phyloP scores from a whole-genome alignment of 441 rosid genomes.

The Brassica balearica region DNA sequence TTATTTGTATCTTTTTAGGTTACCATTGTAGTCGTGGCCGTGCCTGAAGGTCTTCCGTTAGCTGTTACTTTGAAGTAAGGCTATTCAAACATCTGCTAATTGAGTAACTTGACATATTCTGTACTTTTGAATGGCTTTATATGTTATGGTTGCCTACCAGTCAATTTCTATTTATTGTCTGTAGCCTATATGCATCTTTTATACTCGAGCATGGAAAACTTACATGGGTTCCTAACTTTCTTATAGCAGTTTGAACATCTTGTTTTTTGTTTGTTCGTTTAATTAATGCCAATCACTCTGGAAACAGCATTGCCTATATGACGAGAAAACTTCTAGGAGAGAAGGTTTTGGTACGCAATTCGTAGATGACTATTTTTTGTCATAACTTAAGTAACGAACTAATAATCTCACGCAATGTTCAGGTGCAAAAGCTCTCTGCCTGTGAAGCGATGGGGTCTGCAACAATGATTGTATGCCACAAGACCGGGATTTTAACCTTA shows the following conservation, averaged over 20 bases:
- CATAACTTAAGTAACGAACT: neutral
- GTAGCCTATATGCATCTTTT: neutral
- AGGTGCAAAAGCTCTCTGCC: constrained; percentile 17
- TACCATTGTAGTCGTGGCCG: constrained; percentile 8
- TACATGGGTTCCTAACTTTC: neutral
- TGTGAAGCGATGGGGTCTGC: constrained; percentile 15
- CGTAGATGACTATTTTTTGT: neutral
- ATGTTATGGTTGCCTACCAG: constrained; percentile 11
- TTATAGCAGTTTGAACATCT: neutral
- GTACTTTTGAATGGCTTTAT: neutral
- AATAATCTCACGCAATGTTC: constrained; percentile 1
- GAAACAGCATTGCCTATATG: constrained; percentile 8
- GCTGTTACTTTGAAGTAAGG: constrained; percentile 10
- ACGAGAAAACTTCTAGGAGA: constrained; percentile 8
- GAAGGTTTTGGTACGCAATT: constrained; percentile 7
- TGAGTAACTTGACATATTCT: neutral
- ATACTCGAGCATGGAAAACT: neutral
- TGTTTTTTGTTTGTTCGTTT: neutral
- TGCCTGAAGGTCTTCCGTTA: constrained; percentile 2
- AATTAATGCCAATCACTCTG: neutral
- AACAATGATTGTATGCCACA: constrained; percentile 12
- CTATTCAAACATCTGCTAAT: neutral
- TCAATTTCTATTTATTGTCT: neutral
- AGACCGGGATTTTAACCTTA: constrained; percentile 9
- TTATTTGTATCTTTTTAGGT: neutral